Evolutionary conservation across 306 rosid genomes (phyloP).

Genomic region (Lathyrus sativus): DNA sequence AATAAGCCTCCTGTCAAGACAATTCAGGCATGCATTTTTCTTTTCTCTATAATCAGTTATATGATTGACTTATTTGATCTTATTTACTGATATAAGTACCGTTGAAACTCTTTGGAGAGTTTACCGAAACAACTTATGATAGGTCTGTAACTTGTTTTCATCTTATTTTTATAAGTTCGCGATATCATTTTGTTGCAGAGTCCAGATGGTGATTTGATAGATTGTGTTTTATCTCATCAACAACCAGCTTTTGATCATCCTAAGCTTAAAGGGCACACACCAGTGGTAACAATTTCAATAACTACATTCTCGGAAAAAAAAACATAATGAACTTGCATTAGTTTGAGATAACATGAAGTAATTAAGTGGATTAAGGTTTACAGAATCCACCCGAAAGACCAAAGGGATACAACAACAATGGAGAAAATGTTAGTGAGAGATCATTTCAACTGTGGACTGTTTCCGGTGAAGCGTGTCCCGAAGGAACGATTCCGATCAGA

Average conservation of each 20-base stretch:
- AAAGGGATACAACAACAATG: slow-evolving; percentile 46
- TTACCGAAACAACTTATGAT: neutral
- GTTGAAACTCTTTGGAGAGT: too few relatives aligned
- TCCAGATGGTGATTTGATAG: slow-evolving; percentile 95
- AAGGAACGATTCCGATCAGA: slow-evolving; percentile 87
- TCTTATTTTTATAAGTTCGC: neutral
- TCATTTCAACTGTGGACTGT: slow-evolving; percentile 78
- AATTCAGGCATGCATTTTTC: slow-evolving; percentile 71
- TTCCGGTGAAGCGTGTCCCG: slow-evolving; percentile 79
- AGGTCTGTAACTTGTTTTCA: neutral
- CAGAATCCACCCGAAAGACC: slow-evolving; percentile 96
- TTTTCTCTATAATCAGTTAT: too few relatives aligned
- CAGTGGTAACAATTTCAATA: slow-evolving; percentile 67
- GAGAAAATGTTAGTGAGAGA: slow-evolving; percentile 45
- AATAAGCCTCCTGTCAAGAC: slow-evolving; percentile 87
- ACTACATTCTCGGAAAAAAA: neutral
- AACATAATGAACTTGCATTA: slow-evolving; percentile 30
- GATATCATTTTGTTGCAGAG: slow-evolving; percentile 58
- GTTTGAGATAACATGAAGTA: neutral
- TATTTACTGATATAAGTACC: too few relatives aligned
- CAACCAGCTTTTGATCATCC: slow-evolving; percentile 97
- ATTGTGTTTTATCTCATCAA: slow-evolving; percentile 76
- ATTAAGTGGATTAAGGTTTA: slow-evolving; percentile 31
- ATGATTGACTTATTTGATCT: too few relatives aligned
- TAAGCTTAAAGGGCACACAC: slow-evolving; percentile 65